Percentiles rank a stretch among this genome's conserved stretches.
Evolutionary conservation across 108 stramenopile genomes (phyloP).

Genomic region (Skeletonema tropicum): DNA sequence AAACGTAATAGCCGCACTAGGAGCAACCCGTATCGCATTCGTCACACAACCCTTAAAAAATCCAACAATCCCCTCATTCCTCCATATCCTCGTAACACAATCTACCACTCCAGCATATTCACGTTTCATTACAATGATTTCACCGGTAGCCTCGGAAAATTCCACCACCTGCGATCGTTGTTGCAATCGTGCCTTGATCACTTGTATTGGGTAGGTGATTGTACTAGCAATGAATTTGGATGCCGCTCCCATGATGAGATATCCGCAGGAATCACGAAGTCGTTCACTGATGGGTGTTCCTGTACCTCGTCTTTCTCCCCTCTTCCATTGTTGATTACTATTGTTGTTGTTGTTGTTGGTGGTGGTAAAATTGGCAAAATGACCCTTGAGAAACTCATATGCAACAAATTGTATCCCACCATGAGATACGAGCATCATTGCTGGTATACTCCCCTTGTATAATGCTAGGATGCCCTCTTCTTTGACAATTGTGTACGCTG

Average conservation of each 20-base stretch:
- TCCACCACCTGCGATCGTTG: conserved; percentile 84
- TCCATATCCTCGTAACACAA: conserved; percentile 66
- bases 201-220: conserved; percentile 92
- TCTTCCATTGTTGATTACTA: conserved; percentile 20
- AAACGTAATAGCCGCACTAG: conserved; percentile 96
- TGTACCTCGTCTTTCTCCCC: background rate
- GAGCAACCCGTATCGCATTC: conserved; percentile 95
- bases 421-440: conserved; percentile 93
- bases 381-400: conserved; percentile 93
- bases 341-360: conserved; percentile 41
- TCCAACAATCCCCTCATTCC: conserved; percentile 83
- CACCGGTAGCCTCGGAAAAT: conserved; percentile 62
- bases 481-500: conserved; percentile 79
- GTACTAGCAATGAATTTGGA: conserved; percentile 89
- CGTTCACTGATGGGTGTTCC: conserved; percentile 45
- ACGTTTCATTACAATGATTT: conserved; percentile 70
- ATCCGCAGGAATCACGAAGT: conserved; percentile 73
- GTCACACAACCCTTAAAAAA: conserved; percentile 96
- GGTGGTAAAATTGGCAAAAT: conserved; percentile 56
- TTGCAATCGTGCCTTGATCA: conserved; percentile 95
- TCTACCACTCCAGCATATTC: conserved; percentile 71
- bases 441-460: conserved; percentile 94
- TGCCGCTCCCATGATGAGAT: conserved; percentile 84
- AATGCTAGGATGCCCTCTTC: conserved; percentile 94
- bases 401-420: conserved; percentile 97